A percentile compares a stretch with the other conserved stretches of the same genome.
Conservation (phyloP, 352 stramenopile species). For the Phytophthora brassicae region DNA sequence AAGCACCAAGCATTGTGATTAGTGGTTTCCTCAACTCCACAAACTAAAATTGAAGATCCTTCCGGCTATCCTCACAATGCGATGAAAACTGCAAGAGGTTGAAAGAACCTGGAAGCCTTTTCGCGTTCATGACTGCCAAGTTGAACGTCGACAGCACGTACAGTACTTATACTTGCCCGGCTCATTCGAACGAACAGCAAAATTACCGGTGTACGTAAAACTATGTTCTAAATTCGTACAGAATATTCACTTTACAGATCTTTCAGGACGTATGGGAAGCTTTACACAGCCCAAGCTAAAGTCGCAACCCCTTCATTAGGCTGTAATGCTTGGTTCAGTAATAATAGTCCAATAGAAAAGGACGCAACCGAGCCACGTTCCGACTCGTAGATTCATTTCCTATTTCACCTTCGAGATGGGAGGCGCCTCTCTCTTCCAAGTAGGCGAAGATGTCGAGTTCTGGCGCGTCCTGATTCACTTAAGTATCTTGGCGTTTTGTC, state of each 20-base stretch:
- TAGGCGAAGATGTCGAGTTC: slow-evolving; percentile 62
- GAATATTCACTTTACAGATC: too few relatives aligned
- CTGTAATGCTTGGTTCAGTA: slow-evolving; percentile 18
- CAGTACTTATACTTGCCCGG: slow-evolving; percentile 10
- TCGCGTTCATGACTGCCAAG: neutral
- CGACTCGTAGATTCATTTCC: slow-evolving; percentile 10
- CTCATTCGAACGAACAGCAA: slow-evolving; percentile 9
- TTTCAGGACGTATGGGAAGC: too few relatives aligned
- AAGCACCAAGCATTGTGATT: slow-evolving; percentile 9
- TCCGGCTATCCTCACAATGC: slow-evolving; percentile 18
- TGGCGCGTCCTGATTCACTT: slow-evolving; percentile 49
- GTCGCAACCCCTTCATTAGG: too few relatives aligned
- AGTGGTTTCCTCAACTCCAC: slow-evolving; percentile 16
- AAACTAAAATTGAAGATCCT: slow-evolving; percentile 13
- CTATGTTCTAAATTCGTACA: too few relatives aligned
- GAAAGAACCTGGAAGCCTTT: neutral
- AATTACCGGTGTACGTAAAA: too few relatives aligned
- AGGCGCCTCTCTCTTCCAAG: slow-evolving; percentile 51
- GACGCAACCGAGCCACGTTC: too few relatives aligned
- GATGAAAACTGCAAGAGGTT: slow-evolving; percentile 16
- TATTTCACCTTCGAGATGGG: slow-evolving; percentile 18
- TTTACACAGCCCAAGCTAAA: too few relatives aligned
- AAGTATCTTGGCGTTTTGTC: slow-evolving; percentile 44
- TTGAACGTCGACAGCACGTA: slow-evolving; percentile 4
- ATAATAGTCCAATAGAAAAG: neutral